Evolutionary conservation across 2,329 filamentous ascomycete species (phyloP).

Genomic region (Coniochaeta prunicola): DNA sequence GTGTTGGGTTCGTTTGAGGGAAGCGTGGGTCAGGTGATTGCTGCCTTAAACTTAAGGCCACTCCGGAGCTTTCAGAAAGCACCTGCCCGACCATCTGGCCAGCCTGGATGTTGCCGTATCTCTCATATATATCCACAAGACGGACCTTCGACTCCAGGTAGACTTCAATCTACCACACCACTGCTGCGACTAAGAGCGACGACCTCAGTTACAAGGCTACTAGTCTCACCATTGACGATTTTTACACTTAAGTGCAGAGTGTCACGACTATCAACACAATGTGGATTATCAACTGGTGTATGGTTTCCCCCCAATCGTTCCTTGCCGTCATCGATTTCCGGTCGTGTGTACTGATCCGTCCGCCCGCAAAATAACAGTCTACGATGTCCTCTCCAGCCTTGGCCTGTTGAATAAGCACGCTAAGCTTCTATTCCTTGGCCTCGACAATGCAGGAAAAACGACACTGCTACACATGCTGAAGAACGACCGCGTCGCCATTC

Average conservation of each 20-base stretch:
- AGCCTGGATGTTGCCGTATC: not conserved
- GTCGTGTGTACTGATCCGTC: not conserved
- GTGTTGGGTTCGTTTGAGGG: not conserved
- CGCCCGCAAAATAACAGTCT: constrained; percentile 55
- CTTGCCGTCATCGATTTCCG: not conserved
- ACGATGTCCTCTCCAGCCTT: constrained; percentile 80
- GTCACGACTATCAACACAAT: constrained; percentile 41
- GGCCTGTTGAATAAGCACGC: constrained; percentile 93
- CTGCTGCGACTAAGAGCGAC: not conserved
- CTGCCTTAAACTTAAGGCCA: not conserved
- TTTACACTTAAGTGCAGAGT: not conserved
- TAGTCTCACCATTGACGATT: not conserved
- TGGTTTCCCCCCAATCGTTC: constrained; percentile 20
- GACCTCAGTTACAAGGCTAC: not conserved
- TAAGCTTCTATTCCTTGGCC: constrained; percentile 87
- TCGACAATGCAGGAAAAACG: constrained; percentile 93
- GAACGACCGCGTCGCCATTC: constrained; percentile 89
- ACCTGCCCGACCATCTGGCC: not conserved
- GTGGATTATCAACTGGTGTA: constrained; percentile 98
- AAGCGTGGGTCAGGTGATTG: not conserved
- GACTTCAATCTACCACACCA: not conserved
- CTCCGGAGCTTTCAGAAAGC: not conserved
- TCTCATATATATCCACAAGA: not conserved
- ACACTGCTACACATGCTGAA: constrained; percentile 93
- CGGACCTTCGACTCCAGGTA: not conserved